A percentile compares a stretch with the other conserved stretches of the same genome.
Conservation (phyloP, 805 yeast species). For the Hanseniaspora lindneri region DNA sequence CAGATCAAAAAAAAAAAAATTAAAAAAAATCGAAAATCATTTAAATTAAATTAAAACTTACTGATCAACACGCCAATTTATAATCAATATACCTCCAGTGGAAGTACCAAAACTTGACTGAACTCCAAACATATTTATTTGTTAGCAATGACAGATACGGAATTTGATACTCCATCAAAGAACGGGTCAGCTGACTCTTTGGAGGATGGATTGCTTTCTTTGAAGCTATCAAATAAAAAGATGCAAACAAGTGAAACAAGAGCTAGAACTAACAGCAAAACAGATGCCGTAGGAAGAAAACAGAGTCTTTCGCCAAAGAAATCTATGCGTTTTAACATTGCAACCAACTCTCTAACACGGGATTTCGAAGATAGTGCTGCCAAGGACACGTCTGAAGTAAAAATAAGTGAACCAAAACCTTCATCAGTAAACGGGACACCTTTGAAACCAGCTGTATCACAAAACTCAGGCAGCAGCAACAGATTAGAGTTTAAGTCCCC, state of each 20-base stretch:
- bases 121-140: no score
- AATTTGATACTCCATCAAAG: conserved; percentile 7
- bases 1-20: no score
- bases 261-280: conserved; percentile 10
- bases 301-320: conserved; percentile 11
- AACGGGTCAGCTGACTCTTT: conserved; percentile 1
- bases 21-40: no score
- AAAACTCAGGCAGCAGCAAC: background rate
- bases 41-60: no score
- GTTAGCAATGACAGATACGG: background rate
- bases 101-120: no score
- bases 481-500: background rate
- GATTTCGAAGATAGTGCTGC: background rate
- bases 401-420: background rate
- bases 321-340: conserved; percentile 10
- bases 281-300: conserved; percentile 7
- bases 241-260: background rate
- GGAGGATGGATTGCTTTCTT: conserved; percentile 11
- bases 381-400: background rate
- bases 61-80: no score
- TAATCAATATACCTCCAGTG: no score
- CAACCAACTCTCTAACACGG: background rate
- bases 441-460: background rate
- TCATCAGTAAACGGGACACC: background rate
- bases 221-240: conserved; percentile 11